Evolutionary conservation across 73 alveolate species (phyloP), one percentile per base, ranked within the genome.

Genomic region (Paramecium octaurelia): DNA sequence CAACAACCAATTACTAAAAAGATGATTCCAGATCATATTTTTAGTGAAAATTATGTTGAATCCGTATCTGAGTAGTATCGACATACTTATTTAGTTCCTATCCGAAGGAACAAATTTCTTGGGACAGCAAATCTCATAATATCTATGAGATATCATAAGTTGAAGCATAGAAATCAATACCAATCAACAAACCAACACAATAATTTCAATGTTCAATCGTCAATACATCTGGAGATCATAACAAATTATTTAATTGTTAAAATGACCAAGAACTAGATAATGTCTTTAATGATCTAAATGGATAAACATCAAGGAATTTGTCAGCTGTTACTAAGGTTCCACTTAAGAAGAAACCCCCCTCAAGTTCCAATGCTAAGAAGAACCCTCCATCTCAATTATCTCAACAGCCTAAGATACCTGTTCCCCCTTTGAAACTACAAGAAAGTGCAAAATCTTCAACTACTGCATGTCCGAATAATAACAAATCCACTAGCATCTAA

Each of bases 11-110:
- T 80, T 21, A 80, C 70, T 1, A 44, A 80, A 43, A 42, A 48
- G 31, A 80, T 80, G 91, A 44, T 80, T 31, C 91, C 91, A 44
- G 91, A 80, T 42, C 70, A 42, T 44, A 46, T 80, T 10, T 80
- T 80, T 80, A 80, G 91, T 80, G 91, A 80, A 35, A 48, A 48
- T 80, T 80, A 80, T 80, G 91, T 44, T n/a, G 91, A 80, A 80
- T 80, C 76, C 12, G 46, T 43, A 23, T 44, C 76, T 11, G 91
- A 80, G 91, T 80, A 80, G 60, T 73, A 80, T 24, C 57, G 43
- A 42, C 43, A 42, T 80, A 42, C 43, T 43, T 44, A 80, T 46
- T 80, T 80, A 80, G 91, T 31, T 80, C 91, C 57, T 42, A 48
- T 44, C 70, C 75, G 57, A 27, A 24, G 73, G 43, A 80, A 24